phyloP scores from a whole-genome alignment of 306 rosid species.

The Prunus mira region DNA sequence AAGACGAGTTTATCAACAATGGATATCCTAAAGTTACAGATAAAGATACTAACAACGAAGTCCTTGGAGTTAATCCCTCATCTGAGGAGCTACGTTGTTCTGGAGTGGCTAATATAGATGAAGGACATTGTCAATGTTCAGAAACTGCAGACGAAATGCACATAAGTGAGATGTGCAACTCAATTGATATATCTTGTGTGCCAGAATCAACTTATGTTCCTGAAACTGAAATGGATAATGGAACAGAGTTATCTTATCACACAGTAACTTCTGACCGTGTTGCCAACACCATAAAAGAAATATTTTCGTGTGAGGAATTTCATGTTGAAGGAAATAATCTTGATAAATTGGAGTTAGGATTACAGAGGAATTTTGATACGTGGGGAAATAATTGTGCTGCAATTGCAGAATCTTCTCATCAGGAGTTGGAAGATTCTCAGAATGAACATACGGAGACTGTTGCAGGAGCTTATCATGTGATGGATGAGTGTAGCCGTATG shows the following conservation, averaged over 20 bases:
- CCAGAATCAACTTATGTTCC: constrained; percentile 65
- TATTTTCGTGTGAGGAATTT: constrained; percentile 37
- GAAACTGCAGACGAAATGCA: constrained; percentile 36
- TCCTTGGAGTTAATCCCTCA: constrained; percentile 29
- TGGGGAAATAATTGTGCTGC: constrained; percentile 27
- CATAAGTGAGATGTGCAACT: constrained; percentile 39
- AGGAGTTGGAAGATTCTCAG: constrained; percentile 32
- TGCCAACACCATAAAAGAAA: constrained; percentile 34
- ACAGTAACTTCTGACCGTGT: constrained; percentile 37
- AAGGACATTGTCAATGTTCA: constrained; percentile 27
- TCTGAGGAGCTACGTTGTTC: constrained; percentile 30
- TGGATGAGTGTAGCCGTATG: constrained; percentile 62
- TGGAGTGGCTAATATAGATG: constrained; percentile 32
- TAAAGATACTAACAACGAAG: constrained; percentile 29
- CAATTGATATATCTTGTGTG: constrained; percentile 48
- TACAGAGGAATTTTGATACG: constrained; percentile 25
- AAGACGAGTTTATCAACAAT: constrained; percentile 37
- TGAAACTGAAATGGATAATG: constrained; percentile 46
- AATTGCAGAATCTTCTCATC: constrained; percentile 38
- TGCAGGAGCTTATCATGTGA: constrained; percentile 29
- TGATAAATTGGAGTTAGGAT: constrained; percentile 10
- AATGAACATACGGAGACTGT: constrained; percentile 41
- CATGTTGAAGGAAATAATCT: constrained; percentile 26
- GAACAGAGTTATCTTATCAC: constrained; percentile 34
- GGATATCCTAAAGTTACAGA: constrained; percentile 18